These are phyloP conservation scores for Darksidea phi DNA, from an alignment of 495 filamentous ascomycete genomes.

Conservation along the genomic window DNA sequence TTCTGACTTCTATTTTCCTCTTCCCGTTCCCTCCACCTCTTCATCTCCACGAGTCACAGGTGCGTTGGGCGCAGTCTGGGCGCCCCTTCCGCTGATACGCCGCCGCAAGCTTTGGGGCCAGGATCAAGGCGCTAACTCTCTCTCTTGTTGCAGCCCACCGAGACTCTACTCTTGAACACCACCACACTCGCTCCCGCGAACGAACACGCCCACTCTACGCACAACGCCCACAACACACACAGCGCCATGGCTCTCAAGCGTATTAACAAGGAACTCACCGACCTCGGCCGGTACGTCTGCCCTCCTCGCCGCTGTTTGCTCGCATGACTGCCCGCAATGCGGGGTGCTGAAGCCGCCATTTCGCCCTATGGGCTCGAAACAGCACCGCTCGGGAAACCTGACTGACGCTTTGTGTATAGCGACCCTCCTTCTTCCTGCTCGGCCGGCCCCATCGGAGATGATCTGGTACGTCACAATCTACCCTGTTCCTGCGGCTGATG, in stretches of 20 bases:
- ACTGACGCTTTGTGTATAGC: slow-evolving; percentile 57
- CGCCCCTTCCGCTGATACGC: slow-evolving; percentile 33
- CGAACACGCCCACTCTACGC: slow-evolving; percentile 33
- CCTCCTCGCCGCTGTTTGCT: slow-evolving; percentile 23
- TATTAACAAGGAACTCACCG: slow-evolving; percentile 99
- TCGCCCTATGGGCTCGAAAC: slow-evolving; percentile 10
- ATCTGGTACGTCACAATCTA: slow-evolving; percentile 71
- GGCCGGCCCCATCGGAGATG: slow-evolving; percentile 92
- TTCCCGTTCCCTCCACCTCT: not conserved
- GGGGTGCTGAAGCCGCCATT: slow-evolving; percentile 26
- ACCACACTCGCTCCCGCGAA: slow-evolving; percentile 19
- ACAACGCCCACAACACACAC: slow-evolving; percentile 40
- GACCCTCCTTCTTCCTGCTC: slow-evolving; percentile 99
- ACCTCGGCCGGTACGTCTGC: slow-evolving; percentile 86
- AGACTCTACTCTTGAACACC: slow-evolving; percentile 32
- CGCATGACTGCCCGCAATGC: slow-evolving; percentile 35
- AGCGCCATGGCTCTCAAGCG: slow-evolving; percentile 91
- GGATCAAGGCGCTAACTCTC: slow-evolving; percentile 35
- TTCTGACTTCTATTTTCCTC: not conserved
- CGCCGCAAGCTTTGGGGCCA: slow-evolving; percentile 16
- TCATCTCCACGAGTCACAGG: slow-evolving; percentile 9
- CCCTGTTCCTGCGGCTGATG: slow-evolving; percentile 23
- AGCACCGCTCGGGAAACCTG: slow-evolving; percentile 13
- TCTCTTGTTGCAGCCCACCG: slow-evolving; percentile 29
- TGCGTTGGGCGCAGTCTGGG: slow-evolving; percentile 18